These are phyloP conservation scores for Laburnicola sp. DNA, from an alignment of 2,329 filamentous ascomycete species.

Conservation along the genomic window DNA sequence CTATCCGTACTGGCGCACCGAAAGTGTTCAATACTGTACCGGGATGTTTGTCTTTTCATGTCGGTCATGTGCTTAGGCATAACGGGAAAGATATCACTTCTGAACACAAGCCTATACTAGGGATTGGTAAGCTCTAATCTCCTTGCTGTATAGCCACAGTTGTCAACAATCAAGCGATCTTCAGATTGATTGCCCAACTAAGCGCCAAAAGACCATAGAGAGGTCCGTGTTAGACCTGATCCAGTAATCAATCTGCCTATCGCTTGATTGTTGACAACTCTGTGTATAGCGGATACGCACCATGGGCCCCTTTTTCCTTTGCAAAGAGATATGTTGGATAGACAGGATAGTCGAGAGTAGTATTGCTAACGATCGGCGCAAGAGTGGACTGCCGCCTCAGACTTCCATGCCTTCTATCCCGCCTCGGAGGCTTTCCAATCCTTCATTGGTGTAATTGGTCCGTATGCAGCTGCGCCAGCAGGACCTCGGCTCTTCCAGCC, in stretches of 20 bases:
- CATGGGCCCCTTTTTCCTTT: background rate
- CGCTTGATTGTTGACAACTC: too few relatives aligned
- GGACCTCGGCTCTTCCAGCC: background rate
- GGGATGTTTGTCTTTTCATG: background rate
- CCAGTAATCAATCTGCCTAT: too few relatives aligned
- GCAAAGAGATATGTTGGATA: background rate
- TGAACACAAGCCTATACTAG: background rate
- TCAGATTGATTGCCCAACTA: too few relatives aligned
- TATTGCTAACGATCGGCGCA: background rate
- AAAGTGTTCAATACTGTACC: background rate
- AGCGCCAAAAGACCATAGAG: too few relatives aligned
- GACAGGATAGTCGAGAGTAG: too few relatives aligned
- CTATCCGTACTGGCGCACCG: background rate
- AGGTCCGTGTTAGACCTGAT: too few relatives aligned
- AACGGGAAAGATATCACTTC: background rate
- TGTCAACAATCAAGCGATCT: too few relatives aligned
- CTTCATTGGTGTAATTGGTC: background rate
- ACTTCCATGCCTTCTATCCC: slow-evolving; percentile 1
- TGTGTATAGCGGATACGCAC: background rate
- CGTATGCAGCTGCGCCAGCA: background rate
- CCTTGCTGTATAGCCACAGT: background rate
- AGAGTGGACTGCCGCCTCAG: background rate
- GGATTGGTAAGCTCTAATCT: background rate
- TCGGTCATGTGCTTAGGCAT: background rate
- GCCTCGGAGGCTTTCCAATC: background rate